Evolutionary conservation across 768 basidiomycete genomes (phyloP).

Genomic region (Daedaleopsis sinensis): DNA sequence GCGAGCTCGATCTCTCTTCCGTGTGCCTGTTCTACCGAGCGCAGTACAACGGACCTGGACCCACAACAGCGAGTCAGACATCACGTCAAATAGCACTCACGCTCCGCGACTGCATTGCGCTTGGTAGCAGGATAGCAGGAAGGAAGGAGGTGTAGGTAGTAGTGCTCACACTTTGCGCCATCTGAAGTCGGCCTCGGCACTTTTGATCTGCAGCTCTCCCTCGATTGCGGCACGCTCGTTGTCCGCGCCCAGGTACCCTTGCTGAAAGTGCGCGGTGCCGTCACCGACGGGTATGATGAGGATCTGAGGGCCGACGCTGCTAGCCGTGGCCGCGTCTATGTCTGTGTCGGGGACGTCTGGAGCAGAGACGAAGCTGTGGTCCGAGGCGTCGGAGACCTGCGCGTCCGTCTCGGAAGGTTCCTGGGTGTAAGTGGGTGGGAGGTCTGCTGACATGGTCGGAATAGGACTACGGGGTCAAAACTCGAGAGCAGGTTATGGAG

Average conservation of each 20-base stretch:
- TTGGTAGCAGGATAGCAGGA: too few species aligned
- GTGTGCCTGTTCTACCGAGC: conserved; percentile 66
- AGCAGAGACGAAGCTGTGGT: conserved; percentile 19
- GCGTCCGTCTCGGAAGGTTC: conserved; percentile 21
- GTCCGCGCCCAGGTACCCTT: conserved; percentile 83
- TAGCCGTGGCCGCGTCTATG: conserved; percentile 29
- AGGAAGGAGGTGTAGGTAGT: conserved; percentile 1
- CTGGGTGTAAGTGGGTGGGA: conserved; percentile 31
- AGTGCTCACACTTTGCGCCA: conserved; percentile 75
- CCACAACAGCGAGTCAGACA: conserved; percentile 12
- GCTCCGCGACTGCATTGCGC: too few species aligned
- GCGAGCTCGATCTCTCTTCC: conserved; percentile 69
- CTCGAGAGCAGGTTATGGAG: not conserved
- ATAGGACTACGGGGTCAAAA: not conserved
- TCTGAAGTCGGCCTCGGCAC: conserved; percentile 48
- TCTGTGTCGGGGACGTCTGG: conserved; percentile 4
- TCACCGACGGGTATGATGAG: conserved; percentile 74
- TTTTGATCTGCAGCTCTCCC: conserved; percentile 87
- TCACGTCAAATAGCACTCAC: conserved; percentile 16
- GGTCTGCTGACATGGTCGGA: conserved; percentile 28
- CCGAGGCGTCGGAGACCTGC: conserved; percentile 10
- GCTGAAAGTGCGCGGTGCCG: conserved; percentile 73
- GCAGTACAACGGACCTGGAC: conserved; percentile 63
- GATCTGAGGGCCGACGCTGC: conserved; percentile 53
- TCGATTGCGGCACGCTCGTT: conserved; percentile 83